Evolutionary conservation across 1,284 basidiomycete species (phyloP).

Genomic region (Rhodotorula sp.): DNA sequence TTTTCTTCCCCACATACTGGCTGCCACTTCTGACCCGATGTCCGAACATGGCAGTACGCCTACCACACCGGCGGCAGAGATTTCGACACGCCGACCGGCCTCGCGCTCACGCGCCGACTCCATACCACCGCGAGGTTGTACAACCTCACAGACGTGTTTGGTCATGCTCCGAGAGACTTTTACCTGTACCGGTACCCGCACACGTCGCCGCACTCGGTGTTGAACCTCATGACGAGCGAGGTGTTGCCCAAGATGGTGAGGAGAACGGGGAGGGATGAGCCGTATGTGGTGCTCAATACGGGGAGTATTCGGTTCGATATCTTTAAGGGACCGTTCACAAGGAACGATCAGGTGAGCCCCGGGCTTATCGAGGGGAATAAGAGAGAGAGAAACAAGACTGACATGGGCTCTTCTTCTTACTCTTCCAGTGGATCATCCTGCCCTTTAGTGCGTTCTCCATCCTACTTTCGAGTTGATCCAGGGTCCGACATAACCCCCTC

Average conservation of each 20-base stretch:
- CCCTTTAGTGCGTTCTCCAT: conserved; percentile 31
- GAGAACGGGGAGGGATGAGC: conserved; percentile 22
- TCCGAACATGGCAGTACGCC: conserved; percentile 24
- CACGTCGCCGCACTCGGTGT: conserved; percentile 29
- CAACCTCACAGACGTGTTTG: conserved; percentile 43
- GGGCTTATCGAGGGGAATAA: too few relatives aligned
- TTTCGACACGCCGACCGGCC: conserved; percentile 41
- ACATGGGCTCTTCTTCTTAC: neutral
- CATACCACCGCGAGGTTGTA: conserved; percentile 30
- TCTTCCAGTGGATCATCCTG: conserved; percentile 36
- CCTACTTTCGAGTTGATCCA: too few relatives aligned
- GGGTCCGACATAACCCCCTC: too few relatives aligned
- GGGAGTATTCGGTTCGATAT: conserved; percentile 46
- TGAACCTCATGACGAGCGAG: conserved; percentile 36
- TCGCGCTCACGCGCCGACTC: conserved; percentile 26
- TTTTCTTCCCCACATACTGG: too few relatives aligned
- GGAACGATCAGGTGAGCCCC: conserved; percentile 42
- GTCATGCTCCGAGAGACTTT: conserved; percentile 42
- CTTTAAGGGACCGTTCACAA: conserved; percentile 46
- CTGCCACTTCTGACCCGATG: too few relatives aligned
- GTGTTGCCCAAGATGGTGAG: conserved; percentile 37
- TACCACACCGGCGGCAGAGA: conserved; percentile 34
- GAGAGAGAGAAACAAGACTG: neutral
- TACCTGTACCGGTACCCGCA: conserved; percentile 40
- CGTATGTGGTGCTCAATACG: conserved; percentile 43